Percentiles rank a stretch among this genome's conserved stretches.
phyloP scores from a whole-genome alignment of 352 stramenopile species.

The Elongisporangium undulatum region DNA sequence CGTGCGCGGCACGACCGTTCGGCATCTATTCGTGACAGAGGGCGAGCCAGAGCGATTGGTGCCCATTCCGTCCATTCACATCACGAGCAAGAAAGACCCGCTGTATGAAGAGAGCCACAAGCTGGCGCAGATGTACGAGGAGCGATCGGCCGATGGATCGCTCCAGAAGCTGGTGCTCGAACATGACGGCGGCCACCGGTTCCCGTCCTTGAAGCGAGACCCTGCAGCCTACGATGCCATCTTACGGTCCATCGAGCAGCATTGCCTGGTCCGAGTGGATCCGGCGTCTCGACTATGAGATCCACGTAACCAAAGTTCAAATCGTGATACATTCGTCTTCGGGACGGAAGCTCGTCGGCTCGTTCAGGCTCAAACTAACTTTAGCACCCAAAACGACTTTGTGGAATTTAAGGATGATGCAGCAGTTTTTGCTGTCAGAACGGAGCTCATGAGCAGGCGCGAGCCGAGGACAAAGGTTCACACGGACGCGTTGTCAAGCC shows the following conservation, averaged over 20 bases:
- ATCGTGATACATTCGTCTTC: too few species aligned
- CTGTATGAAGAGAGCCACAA: slow-evolving; percentile 22
- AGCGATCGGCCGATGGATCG: slow-evolving; percentile 10
- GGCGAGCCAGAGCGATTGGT: slow-evolving; percentile 10
- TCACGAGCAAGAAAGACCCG: slow-evolving; percentile 35
- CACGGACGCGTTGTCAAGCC: too few species aligned
- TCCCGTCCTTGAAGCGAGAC: slow-evolving; percentile 18
- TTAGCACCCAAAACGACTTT: too few species aligned
- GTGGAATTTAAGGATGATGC: too few species aligned
- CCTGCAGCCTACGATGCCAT: slow-evolving; percentile 13
- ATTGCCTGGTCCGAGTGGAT: slow-evolving; percentile 4
- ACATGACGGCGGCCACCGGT: slow-evolving; percentile 36
- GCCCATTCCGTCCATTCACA: slow-evolving; percentile 36
- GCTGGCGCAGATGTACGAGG: slow-evolving; percentile 29
- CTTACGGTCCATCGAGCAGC: slow-evolving; percentile 7
- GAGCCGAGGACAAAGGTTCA: too few species aligned
- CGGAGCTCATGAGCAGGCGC: too few species aligned
- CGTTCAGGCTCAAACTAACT: too few species aligned
- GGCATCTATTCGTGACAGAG: slow-evolving; percentile 15
- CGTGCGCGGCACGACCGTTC: slow-evolving; percentile 15
- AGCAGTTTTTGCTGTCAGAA: too few species aligned
- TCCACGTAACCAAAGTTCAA: too few species aligned
- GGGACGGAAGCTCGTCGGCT: too few species aligned
- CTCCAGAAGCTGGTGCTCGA: slow-evolving; percentile 27
- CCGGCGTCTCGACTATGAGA: neutral